Percentiles rank a stretch among this genome's conserved stretches.
These are phyloP conservation scores for Zygnema circumcarinatum DNA, from an alignment of 139 green algal species.

Conservation along the genomic window DNA sequence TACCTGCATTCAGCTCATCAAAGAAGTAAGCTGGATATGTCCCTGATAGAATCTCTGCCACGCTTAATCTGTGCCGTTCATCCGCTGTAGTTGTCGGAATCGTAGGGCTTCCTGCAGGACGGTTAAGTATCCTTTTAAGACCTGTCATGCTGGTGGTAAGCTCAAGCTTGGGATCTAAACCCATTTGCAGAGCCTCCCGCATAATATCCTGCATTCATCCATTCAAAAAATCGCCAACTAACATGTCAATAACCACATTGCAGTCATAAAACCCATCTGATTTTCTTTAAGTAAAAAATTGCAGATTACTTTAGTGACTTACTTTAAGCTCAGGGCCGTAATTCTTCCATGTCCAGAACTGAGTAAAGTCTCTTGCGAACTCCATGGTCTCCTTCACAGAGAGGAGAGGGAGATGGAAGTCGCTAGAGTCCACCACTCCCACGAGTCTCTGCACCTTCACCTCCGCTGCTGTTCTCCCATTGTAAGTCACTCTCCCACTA, in stretches of 20 bases:
- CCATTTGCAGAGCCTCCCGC: constrained; percentile 83
- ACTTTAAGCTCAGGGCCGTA: constrained; percentile 4
- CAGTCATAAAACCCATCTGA: too few relatives aligned
- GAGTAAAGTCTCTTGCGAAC: constrained; percentile 27
- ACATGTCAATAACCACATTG: too few relatives aligned
- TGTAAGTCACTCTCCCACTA: constrained; percentile 27
- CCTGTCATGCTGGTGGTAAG: constrained; percentile 67
- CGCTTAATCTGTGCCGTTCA: constrained; percentile 76
- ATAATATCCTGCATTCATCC: constrained; percentile 75
- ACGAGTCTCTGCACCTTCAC: constrained; percentile 16
- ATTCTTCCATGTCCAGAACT: neutral
- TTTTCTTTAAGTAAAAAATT: too few relatives aligned
- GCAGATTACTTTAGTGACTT: too few relatives aligned
- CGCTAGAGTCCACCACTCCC: constrained; percentile 22
- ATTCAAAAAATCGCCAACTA: too few relatives aligned
- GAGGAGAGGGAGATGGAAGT: constrained; percentile 37
- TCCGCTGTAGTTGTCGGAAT: constrained; percentile 43
- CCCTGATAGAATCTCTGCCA: constrained; percentile 70
- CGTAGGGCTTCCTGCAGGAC: neutral
- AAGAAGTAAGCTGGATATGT: constrained; percentile 27
- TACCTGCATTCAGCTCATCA: constrained; percentile 73
- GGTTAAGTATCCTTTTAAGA: constrained; percentile 35
- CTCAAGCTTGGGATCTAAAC: constrained; percentile 68
- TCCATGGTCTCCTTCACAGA: constrained; percentile 41
- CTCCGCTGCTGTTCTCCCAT: neutral